Evolutionary conservation across 352 stramenopile species (phyloP).

Genomic region (Peronosclerospora sorghi): DNA sequence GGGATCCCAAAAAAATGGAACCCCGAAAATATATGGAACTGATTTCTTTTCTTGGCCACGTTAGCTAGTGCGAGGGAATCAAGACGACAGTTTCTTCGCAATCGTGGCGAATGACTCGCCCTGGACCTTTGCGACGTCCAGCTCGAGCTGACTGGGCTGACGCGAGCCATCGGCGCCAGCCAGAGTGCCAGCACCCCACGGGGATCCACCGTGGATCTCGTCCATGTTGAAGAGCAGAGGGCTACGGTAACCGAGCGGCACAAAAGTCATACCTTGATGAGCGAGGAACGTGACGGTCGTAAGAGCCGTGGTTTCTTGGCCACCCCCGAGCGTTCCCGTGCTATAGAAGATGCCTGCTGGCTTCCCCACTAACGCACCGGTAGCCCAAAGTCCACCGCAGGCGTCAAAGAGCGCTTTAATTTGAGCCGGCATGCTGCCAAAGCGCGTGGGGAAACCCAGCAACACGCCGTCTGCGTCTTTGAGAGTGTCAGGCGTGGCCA

Average conservation of each 20-base stretch:
- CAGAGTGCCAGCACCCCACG: constrained; percentile 80
- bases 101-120: constrained; percentile 76
- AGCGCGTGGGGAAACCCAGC: constrained; percentile 81
- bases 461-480: constrained; percentile 74
- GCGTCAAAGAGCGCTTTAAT: constrained; percentile 86
- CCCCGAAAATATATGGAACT: background rate
- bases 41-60: too few species aligned
- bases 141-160: constrained; percentile 71
- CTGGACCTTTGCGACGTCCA: constrained; percentile 65
- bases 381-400: constrained; percentile 74
- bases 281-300: constrained; percentile 79
- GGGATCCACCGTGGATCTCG: constrained; percentile 61
- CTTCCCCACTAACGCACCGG: constrained; percentile 80
- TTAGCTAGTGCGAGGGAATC: background rate
- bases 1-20: background rate
- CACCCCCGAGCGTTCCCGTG: constrained; percentile 64
- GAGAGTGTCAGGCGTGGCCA: constrained; percentile 50
- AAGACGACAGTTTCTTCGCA: constrained; percentile 66
- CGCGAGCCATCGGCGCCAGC: constrained; percentile 73
- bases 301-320: constrained; percentile 85
- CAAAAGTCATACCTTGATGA: constrained; percentile 86
- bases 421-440: constrained; percentile 71
- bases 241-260: constrained; percentile 76
- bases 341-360: constrained; percentile 82
- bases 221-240: constrained; percentile 62